Evolutionary conservation across 192 early-diverging fungal genomes (phyloP).

Genomic region (Coemansia sp.): DNA sequence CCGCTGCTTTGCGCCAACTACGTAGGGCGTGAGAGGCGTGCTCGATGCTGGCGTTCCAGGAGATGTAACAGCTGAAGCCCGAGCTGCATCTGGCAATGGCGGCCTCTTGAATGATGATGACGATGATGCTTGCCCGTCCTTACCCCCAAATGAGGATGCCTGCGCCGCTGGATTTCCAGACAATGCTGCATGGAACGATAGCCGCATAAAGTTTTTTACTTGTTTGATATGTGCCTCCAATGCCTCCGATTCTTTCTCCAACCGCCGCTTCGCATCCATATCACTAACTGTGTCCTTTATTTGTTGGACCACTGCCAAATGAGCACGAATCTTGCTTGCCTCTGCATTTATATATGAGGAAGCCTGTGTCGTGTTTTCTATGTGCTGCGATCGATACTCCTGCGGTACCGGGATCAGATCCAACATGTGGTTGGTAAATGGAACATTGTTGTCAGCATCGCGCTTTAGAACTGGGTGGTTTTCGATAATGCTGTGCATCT

Average conservation of each 20-base stretch:
- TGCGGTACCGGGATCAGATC: slow-evolving; percentile 29
- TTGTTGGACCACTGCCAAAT: slow-evolving; percentile 38
- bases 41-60: slow-evolving; percentile 14
- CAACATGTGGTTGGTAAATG: slow-evolving; percentile 51
- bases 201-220: slow-evolving; percentile 42
- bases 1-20: slow-evolving; percentile 21
- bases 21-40: slow-evolving; percentile 30
- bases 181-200: slow-evolving; percentile 40
- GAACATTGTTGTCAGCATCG: slow-evolving; percentile 52
- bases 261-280: slow-evolving; percentile 25
- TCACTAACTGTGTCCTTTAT: slow-evolving; percentile 23
- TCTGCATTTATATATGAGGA: slow-evolving; percentile 45
- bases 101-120: neutral
- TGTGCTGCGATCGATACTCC: slow-evolving; percentile 24
- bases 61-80: slow-evolving; percentile 3
- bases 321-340: slow-evolving; percentile 33
- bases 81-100: neutral
- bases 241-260: slow-evolving; percentile 25
- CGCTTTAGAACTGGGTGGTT: slow-evolving; percentile 44
- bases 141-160: slow-evolving; percentile 26
- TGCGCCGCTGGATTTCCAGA: slow-evolving; percentile 37
- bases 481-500: slow-evolving; percentile 46
- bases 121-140: slow-evolving; percentile 1
- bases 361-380: slow-evolving; percentile 39
- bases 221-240: slow-evolving; percentile 37